Base-by-base conservation (phyloP, 2,329 filamentous ascomycete species). In the Epichloe aotearoae region DNA sequence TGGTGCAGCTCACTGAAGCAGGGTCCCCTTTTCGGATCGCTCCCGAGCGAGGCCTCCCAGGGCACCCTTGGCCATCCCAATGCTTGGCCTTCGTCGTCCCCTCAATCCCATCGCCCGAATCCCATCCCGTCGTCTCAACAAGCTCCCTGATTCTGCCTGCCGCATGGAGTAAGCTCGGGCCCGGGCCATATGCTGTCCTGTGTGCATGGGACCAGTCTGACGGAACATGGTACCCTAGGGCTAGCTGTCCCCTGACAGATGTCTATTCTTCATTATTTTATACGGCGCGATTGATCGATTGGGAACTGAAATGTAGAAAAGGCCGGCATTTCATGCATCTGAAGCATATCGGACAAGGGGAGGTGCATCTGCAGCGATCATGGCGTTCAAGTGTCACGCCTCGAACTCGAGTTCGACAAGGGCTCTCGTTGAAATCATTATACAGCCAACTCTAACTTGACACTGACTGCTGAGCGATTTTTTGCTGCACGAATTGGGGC, bases 21-120 rank as follows among this genome's bases (percentile, higher is more conserved):
- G 36, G 19, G 14, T 36, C 12, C 15, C 20, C 36, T 41, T 40
- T 44, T 51, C 49, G 49, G 52, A 49, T 53, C 49, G 52, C 40
- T 51, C 36, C 52, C 52, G 52, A 52, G 42, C 49, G 46, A 48
- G 52, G 51, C 47, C 47, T 52, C 47, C 51, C 44, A 49, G 19
- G 47, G 39, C 39, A 43, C 36, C 47, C 39, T 44, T 47, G 46
- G 23, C 36, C 39, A 38, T 49, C 17, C 11, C 17, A 30, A 10
- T 39, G 38, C 38, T 49, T 41, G 47, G 38, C 38, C 19, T 19
- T 49, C 41, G 38, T 17, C 40, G 40, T 42, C 40, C 17, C 15
- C 15, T 12, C 19, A 19, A 12, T 20, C 10, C 39, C 39, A 23
- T 41, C 17, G 11, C 39, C 15, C 39, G 17, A 41, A n/a, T 26